Base-by-base conservation (phyloP, 805 yeast species). In the Ogataea corticis region DNA sequence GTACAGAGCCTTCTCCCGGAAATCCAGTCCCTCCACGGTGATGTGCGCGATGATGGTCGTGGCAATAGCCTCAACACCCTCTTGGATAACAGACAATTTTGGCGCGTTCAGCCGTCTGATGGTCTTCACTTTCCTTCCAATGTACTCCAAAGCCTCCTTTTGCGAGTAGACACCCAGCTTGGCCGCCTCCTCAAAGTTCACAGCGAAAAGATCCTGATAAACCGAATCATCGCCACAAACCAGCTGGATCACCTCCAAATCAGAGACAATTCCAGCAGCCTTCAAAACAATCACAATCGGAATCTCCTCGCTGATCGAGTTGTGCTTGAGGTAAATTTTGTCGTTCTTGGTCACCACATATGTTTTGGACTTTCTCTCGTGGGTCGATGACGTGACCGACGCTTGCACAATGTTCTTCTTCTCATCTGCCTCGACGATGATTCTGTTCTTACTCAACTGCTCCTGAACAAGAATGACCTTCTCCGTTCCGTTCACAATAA, bases 391-490 rank as follows among this genome's bases (percentile, higher is more conserved):
- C 0, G 99, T 94, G 14, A 94, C 99, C 0, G 97, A 88, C 1
- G 99, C 97, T 68, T 94, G 99, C 16, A 91, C 97, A 17, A 94
- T 83, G 3, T 83, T 85, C 66, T 95, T 94, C 68, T 90, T 88
- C 52, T 87, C 96, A 64, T 94, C 99, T 1, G 97, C 94, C 67
- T 94, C 99, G 12, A 94, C 99, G 60, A 94, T 90, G 62, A 94
- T 94, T 77, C 99, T 87, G 69, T 94, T 94, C 70, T 94, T 94
- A 41, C 96, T 85, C 64, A 94, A 75, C 73, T 94, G 99, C 68
- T 94, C 99, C 68, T 94, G 99, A 34, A 94, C 95, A 55, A 94
- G 76, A 52, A 94, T 94, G 36, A 94, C 99, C 65, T 94, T 94
- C 59, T 94, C 99, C 0, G 99, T 94, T 65, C 99, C 99, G 63